Evolutionary conservation across 78 protist genomes (phyloP), one percentile per base, ranked within the genome.

Genomic region (Dictyostelium intermedium): DNA sequence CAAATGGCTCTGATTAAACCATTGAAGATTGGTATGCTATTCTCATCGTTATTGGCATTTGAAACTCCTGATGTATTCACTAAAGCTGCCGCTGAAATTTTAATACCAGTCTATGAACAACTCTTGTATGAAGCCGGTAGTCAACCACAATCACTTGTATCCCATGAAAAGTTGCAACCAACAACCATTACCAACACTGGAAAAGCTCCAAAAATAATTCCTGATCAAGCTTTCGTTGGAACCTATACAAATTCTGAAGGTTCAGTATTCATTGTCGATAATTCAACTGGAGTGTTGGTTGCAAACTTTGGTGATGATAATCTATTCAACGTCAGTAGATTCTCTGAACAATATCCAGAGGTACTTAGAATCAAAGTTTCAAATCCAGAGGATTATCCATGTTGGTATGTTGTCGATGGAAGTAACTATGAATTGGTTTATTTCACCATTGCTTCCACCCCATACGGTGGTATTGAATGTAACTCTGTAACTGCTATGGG

Each of bases 51-150:
- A 3, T 32, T 79, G 27, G 60, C 47, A 3, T 30, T 91, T 20
- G 27, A 61, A 27, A 50, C 85, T 4, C 45, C 14, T 30, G 91
- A 84, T 82, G 91, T 91, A 32, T 91, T 84, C 34, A 85, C 95
- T 1, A n/a, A 18, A 30, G 86, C 45, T 4, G 95, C 95, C 2
- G 3, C 84, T 1, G 74, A 91, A 61, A 72, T 91, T 10, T 43
- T 91, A 18, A 16, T 85, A 70, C 95, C 95, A 30, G 89, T 73
- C 1, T 80, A 80, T 32, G 78, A 79, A 89, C 86, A 84, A 39
- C 47, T 89, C 5, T 25, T 89, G 3, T 32, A 27, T 20, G 25
- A 61, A 69, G 43, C 25, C 47, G 70, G 50, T 56, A 50, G 47
- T 35, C 41, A 45, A 23, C 76, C 47, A 2, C 61, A 81, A 25